These are phyloP conservation scores for Penicillium sp. DNA, from an alignment of 2,329 filamentous ascomycete genomes.

Conservation along the genomic window DNA sequence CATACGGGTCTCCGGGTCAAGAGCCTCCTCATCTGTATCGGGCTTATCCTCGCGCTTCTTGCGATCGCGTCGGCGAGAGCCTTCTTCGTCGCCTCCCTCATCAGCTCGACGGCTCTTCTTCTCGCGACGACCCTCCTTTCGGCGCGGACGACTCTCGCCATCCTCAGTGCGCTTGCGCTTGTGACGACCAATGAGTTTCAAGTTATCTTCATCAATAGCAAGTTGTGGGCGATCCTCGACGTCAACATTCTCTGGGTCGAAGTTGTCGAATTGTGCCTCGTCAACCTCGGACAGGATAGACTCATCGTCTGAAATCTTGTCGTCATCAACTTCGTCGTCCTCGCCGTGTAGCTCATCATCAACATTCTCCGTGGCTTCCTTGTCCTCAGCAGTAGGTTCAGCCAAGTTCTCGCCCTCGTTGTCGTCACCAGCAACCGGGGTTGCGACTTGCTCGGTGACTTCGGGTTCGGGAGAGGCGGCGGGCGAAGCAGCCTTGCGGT, in stretches of 20 bases:
- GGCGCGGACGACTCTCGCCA: conserved; percentile 67
- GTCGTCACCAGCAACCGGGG: conserved; percentile 24
- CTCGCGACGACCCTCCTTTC: conserved; percentile 56
- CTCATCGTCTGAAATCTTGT: conserved; percentile 56
- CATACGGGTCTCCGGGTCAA: conserved; percentile 79
- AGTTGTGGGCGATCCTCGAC: conserved; percentile 59
- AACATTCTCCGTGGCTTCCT: conserved; percentile 18
- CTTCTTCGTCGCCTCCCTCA: conserved; percentile 52
- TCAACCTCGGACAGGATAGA: conserved; percentile 63
- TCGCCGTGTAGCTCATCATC: conserved; percentile 13
- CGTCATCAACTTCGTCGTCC: conserved; percentile 32
- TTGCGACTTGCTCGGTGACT: conserved; percentile 25
- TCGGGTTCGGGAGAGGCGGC: conserved; percentile 22
- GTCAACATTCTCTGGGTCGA: conserved; percentile 59
- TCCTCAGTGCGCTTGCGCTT: conserved; percentile 63
- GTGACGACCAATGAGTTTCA: conserved; percentile 60
- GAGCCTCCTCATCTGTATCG: conserved; percentile 66
- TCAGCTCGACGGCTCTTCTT: conserved; percentile 69
- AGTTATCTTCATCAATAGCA: conserved; percentile 59
- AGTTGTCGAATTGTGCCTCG: conserved; percentile 63
- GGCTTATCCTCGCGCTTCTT: conserved; percentile 55
- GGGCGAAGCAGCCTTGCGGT: conserved; percentile 23
- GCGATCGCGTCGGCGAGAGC: conserved; percentile 48
- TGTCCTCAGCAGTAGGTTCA: conserved; percentile 15
- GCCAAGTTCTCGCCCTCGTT: conserved; percentile 10